These are phyloP conservation scores for Tuber melanosporum DNA, from an alignment of 495 filamentous ascomycete genomes.

Conservation along the genomic window DNA sequence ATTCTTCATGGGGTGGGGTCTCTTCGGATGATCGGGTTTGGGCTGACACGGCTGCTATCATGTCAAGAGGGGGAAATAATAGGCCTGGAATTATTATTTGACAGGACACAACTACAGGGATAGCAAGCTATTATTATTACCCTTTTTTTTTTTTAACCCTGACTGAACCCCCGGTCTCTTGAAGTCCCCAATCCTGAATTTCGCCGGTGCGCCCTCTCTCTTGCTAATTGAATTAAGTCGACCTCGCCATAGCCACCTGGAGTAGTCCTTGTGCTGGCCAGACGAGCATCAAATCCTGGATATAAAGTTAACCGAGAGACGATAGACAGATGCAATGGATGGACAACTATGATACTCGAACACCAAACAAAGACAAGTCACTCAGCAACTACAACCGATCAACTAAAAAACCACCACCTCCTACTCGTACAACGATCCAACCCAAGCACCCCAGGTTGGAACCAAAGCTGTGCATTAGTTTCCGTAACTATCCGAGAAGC, in stretches of 20 bases:
- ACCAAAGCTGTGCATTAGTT: not conserved
- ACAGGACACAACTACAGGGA: not conserved
- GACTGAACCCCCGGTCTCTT: not conserved
- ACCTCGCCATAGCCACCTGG: not conserved
- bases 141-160: not conserved
- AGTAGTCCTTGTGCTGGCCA: not conserved
- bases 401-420: not conserved
- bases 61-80: not conserved
- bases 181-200: not conserved
- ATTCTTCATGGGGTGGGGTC: not conserved
- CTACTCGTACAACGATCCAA: not conserved
- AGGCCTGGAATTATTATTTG: not conserved
- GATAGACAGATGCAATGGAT: not conserved
- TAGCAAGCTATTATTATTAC: not conserved
- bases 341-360: not conserved
- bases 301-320: not conserved
- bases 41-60: not conserved
- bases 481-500: not conserved
- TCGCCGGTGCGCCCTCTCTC: not conserved
- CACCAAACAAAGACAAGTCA: not conserved
- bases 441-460: not conserved
- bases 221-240: not conserved
- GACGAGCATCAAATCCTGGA: not conserved
- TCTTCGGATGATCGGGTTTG: not conserved
- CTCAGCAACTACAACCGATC: not conserved